These are phyloP conservation scores for Phytophthora citricola DNA, from an alignment of 352 stramenopile genomes.

Conservation along the genomic window DNA sequence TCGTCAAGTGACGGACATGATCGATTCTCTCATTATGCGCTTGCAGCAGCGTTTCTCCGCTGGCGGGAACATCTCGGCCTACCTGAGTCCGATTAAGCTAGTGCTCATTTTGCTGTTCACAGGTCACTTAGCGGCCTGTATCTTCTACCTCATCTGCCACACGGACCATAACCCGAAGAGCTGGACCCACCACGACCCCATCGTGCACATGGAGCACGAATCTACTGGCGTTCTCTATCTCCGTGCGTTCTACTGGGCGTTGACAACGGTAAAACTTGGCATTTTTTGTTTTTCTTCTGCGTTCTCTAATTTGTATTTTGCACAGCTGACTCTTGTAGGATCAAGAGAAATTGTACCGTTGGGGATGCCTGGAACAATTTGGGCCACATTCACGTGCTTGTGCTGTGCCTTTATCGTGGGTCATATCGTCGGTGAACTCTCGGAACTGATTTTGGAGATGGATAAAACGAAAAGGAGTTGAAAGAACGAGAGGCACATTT, in stretches of 20 bases:
- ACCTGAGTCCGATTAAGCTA: slow-evolving; percentile 70
- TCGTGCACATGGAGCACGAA: slow-evolving; percentile 70
- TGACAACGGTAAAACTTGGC: slow-evolving; percentile 55
- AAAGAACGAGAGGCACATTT: slow-evolving; percentile 72
- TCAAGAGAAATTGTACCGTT: slow-evolving; percentile 75
- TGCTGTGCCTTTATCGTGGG: slow-evolving; percentile 83
- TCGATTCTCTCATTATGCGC: slow-evolving; percentile 72
- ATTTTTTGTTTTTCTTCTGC: neutral
- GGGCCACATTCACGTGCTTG: slow-evolving; percentile 67
- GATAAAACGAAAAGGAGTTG: slow-evolving; percentile 79
- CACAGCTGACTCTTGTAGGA: slow-evolving; percentile 68
- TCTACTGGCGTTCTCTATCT: slow-evolving; percentile 64
- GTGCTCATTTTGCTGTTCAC: slow-evolving; percentile 68
- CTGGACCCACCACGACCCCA: slow-evolving; percentile 78
- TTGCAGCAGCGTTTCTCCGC: slow-evolving; percentile 72
- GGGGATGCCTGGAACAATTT: slow-evolving; percentile 66
- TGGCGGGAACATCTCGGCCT: slow-evolving; percentile 65
- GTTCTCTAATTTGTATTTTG: slow-evolving; percentile 8
- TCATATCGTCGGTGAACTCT: slow-evolving; percentile 80
- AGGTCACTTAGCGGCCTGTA: slow-evolving; percentile 65
- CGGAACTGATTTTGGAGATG: slow-evolving; percentile 79
- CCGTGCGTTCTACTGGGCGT: slow-evolving; percentile 77
- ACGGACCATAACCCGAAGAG: slow-evolving; percentile 64
- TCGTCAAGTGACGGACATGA: slow-evolving; percentile 41
- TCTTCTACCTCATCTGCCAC: slow-evolving; percentile 79